These are phyloP conservation scores for Cardamine occulta DNA, from an alignment of 345 rosid genomes.

Conservation along the genomic window DNA sequence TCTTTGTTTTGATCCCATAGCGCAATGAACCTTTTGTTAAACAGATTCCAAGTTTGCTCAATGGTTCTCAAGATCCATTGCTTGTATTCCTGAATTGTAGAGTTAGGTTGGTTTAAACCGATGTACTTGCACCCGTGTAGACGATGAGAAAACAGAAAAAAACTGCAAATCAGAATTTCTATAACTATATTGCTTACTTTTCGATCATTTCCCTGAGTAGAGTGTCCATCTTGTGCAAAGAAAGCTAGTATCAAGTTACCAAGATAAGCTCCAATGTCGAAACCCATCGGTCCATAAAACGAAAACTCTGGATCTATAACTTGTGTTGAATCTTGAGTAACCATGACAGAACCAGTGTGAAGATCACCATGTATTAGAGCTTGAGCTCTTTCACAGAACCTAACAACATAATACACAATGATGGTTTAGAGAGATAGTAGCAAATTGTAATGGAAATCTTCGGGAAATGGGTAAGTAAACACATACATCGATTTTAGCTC, in stretches of 20 bases:
- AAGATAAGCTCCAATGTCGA: conserved; percentile 85
- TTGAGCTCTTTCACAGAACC: conserved; percentile 98
- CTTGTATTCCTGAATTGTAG: conserved; percentile 60
- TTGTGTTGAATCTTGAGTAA: conserved; percentile 80
- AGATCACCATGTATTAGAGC: conserved; percentile 96
- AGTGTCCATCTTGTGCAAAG: conserved; percentile 93
- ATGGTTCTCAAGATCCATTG: conserved; percentile 74
- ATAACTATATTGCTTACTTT: conserved; percentile 49
- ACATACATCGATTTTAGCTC: conserved; percentile 85
- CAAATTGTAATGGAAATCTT: background rate
- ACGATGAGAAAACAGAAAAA: background rate
- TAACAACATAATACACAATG: conserved; percentile 32
- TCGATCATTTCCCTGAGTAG: conserved; percentile 63
- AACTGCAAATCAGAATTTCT: background rate
- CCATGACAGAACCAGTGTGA: conserved; percentile 95
- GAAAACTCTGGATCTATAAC: conserved; percentile 95
- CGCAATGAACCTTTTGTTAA: conserved; percentile 60
- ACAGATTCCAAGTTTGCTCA: conserved; percentile 81
- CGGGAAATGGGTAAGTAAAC: background rate
- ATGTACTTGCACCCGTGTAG: background rate
- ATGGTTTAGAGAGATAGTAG: background rate
- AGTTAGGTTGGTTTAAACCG: background rate
- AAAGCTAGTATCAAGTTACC: conserved; percentile 89
- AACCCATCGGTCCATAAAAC: conserved; percentile 94
- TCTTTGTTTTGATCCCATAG: conserved; percentile 82